Conservation (phyloP, 208 protist species). For the Trypanosoma lewisi region DNA sequence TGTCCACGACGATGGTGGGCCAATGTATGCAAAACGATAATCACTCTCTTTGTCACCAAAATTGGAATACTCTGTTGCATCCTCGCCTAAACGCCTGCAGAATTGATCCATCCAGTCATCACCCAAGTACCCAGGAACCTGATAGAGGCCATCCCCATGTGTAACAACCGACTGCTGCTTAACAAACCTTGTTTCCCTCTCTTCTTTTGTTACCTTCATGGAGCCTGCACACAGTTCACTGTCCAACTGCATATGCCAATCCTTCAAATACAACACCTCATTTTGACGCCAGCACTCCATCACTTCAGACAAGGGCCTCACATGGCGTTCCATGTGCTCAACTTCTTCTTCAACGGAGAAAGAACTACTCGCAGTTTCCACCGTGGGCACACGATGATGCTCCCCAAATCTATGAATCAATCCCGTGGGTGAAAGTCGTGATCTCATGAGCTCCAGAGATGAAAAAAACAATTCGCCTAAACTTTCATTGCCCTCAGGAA, state of each 20-base stretch:
- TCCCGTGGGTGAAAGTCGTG: constrained; percentile 26
- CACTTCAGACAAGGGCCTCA: constrained; percentile 12
- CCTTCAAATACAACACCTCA: constrained; percentile 62
- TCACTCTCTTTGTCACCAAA: constrained; percentile 70
- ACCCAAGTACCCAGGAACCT: constrained; percentile 67
- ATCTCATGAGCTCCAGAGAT: constrained; percentile 14
- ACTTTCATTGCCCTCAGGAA: not conserved
- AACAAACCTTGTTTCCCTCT: not conserved
- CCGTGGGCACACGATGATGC: constrained; percentile 39
- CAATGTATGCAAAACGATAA: constrained; percentile 88
- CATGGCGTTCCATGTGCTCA: constrained; percentile 9
- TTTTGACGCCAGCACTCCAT: constrained; percentile 17
- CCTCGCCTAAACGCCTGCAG: constrained; percentile 16
- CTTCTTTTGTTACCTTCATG: not conserved
- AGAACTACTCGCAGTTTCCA: constrained; percentile 24
- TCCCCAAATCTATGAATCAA: constrained; percentile 32
- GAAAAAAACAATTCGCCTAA: not conserved
- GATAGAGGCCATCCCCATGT: constrained; percentile 57
- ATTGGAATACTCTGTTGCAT: constrained; percentile 7
- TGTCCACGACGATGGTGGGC: constrained; percentile 58
- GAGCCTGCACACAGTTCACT: constrained; percentile 15
- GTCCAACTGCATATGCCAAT: constrained; percentile 75
- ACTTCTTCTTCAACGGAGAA: not conserved
- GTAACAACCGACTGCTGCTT: not conserved
- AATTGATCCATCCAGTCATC: constrained; percentile 80